A percentile compares a stretch with the other conserved stretches of the same genome.
phyloP scores from a whole-genome alignment of 2,329 filamentous ascomycete species.

The Sporothrix brunneoviolacea region DNA sequence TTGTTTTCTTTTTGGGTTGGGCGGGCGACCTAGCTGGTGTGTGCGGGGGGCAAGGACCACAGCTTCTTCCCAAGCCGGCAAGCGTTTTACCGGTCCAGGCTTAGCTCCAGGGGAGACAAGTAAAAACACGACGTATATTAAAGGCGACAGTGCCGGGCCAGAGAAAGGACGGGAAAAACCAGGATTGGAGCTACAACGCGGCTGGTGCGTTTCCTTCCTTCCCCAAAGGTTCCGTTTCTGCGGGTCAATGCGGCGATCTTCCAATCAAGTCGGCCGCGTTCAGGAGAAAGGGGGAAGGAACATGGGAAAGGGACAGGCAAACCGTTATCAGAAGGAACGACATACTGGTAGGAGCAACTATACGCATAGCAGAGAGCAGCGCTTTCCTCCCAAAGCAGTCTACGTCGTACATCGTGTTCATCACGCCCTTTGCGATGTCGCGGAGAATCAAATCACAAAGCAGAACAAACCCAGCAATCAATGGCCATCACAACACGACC shows the following conservation, averaged over 20 bases:
- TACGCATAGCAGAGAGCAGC: too few species aligned
- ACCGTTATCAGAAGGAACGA: too few species aligned
- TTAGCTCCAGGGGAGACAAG: slow-evolving; percentile 14
- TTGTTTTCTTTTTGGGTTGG: slow-evolving; percentile 15
- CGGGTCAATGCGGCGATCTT: slow-evolving; percentile 9
- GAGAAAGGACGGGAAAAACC: neutral
- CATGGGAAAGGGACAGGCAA: neutral
- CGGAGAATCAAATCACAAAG: too few species aligned
- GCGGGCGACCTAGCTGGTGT: slow-evolving; percentile 14
- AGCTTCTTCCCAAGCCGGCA: slow-evolving; percentile 6
- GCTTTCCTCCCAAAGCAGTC: too few species aligned
- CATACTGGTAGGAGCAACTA: too few species aligned
- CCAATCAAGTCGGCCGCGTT: slow-evolving; percentile 2
- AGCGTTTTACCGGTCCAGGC: slow-evolving; percentile 7
- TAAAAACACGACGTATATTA: neutral
- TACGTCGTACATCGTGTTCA: too few species aligned
- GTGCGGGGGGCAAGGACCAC: slow-evolving; percentile 1
- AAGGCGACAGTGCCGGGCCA: neutral
- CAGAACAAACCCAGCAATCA: too few species aligned
- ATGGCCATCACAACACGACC: neutral
- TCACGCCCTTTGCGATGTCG: too few species aligned
- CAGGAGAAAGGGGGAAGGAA: neutral
- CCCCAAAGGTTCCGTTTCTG: slow-evolving; percentile 5
- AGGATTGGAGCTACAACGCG: neutral
- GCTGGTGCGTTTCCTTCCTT: slow-evolving; percentile 2